Base-by-base conservation (phyloP, 139 green algal genomes). In the Chlamydomonas asymmetrica region DNA sequence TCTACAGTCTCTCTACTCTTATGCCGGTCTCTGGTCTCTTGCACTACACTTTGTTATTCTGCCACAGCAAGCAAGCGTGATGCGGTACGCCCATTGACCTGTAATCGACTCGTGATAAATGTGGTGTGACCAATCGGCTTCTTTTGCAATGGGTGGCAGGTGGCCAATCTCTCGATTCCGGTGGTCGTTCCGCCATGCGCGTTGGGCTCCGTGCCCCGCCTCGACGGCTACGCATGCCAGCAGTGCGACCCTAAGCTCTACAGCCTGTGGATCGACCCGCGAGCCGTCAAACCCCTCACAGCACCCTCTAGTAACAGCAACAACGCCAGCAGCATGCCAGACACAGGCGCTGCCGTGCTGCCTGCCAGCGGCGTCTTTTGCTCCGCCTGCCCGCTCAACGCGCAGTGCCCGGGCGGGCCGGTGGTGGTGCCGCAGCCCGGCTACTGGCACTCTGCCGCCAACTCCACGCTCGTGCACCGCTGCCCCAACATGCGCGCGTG, bases 401-500 rank as follows among this genome's bases (percentile, higher is more conserved):
- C 71, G 35, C 67, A 71, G 32, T 83, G 78, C 71, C 31, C 72
- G 10, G 78, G 78, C 6, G 78, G 78, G 5, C 60, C 71, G 16
- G 39, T 66, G 23, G 13, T 83, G 5, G 39, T 79, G 27, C 78
- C 78, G 0, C 25, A 37, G 1, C 8, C 16, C 7, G 78, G 78
- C 13, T 68, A 31, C 29, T 83, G 78, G 78, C 78, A 83, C 45
- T 38, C 8, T 16, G 66, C 63, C 32, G 71, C 73, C 64, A 79
- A 75, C 64, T 62, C 43, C 43, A 76, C 57, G 5, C 71, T 66
- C 41, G 71, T 83, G 23, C 65, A 79, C 41, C n/a, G 18, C 23
- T 83, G 78, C 57, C 63, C 71, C 56, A 83, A 79, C 56, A 37
- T 37, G 2, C 22, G 62, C 6, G 71, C 78, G 0, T 83, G 78